Evolutionary conservation across 441 rosid species (phyloP).

Genomic region (Hypseocharis bilobata): DNA sequence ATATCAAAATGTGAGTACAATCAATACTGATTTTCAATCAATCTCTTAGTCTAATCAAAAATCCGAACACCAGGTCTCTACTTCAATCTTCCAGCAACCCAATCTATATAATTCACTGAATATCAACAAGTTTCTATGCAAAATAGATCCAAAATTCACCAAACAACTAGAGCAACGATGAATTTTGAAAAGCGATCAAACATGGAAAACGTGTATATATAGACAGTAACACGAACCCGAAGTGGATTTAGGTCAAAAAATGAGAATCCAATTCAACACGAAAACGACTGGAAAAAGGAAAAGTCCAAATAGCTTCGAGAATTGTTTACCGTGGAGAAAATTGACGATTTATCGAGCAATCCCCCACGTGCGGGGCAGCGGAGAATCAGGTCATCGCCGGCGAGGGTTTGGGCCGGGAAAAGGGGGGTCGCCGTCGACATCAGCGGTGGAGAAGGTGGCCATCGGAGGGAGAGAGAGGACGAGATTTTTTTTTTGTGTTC

Average conservation of each 20-base stretch:
- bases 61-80: neutral
- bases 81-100: neutral
- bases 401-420: neutral
- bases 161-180: neutral
- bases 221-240: no score
- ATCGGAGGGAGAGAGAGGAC: neutral
- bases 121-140: neutral
- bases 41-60: neutral
- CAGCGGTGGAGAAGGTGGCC: neutral
- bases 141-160: neutral
- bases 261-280: neutral
- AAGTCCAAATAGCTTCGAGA: neutral
- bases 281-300: neutral
- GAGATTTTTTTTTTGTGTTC: neutral
- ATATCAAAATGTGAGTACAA: neutral
- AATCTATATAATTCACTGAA: neutral
- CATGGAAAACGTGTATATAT: neutral
- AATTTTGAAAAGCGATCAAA: neutral
- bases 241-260: neutral
- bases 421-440: no score
- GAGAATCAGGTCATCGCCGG: constrained; percentile 4
- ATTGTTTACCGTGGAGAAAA: constrained; percentile 3
- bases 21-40: neutral
- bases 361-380: neutral
- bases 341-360: neutral